Evolutionary conservation across 345 rosid genomes (phyloP).

Genomic region (Limnanthes douglasii): DNA sequence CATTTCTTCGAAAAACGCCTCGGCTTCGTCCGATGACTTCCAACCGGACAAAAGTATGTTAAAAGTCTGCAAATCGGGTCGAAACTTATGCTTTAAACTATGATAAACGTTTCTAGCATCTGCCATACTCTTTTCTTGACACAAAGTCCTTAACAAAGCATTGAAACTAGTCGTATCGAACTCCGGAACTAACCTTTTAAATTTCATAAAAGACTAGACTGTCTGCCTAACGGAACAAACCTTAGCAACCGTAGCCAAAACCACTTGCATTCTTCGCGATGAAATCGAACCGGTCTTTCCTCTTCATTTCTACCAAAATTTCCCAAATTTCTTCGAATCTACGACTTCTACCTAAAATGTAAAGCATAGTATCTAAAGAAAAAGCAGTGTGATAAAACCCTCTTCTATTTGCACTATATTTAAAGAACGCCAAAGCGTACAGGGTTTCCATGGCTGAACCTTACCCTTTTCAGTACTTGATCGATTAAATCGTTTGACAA

Average conservation of each 20-base stretch:
- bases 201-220: conserved; percentile 50
- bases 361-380: conserved; percentile 67
- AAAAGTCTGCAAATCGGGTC: conserved; percentile 62
- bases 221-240: conserved; percentile 62
- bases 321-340: conserved; percentile 66
- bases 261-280: conserved; percentile 58
- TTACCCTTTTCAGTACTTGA: conserved; percentile 44
- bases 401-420: conserved; percentile 20
- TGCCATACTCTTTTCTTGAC: conserved; percentile 82
- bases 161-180: conserved; percentile 51
- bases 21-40: conserved; percentile 66
- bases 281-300: conserved; percentile 52
- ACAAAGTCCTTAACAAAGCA: conserved; percentile 66
- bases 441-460: conserved; percentile 83
- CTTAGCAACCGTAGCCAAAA: conserved; percentile 74
- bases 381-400: conserved; percentile 57
- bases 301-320: conserved; percentile 35
- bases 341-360: conserved; percentile 56
- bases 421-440: conserved; percentile 56
- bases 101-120: conserved; percentile 91
- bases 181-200: conserved; percentile 45
- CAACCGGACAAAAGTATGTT: conserved; percentile 82
- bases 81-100: conserved; percentile 41
- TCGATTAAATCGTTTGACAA: conserved; percentile 64
- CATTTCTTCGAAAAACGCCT: conserved; percentile 63